These are phyloP conservation scores for Hibiscus syriacus DNA, from an alignment of 345 rosid species.

Conservation along the genomic window DNA sequence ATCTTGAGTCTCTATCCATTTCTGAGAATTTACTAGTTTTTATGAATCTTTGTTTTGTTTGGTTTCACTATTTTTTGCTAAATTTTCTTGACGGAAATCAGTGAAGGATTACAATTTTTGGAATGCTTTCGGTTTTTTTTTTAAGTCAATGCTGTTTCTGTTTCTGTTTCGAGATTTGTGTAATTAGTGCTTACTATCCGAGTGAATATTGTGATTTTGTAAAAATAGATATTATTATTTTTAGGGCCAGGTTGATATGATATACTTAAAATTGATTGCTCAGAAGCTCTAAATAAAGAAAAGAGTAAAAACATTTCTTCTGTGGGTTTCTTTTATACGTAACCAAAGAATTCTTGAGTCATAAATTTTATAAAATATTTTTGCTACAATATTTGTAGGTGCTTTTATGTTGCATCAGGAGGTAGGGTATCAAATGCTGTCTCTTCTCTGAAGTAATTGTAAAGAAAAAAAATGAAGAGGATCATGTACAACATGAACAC, in stretches of 20 bases:
- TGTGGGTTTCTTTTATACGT: neutral
- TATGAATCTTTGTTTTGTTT: neutral
- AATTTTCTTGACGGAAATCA: neutral
- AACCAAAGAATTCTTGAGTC: neutral
- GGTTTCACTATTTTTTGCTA: neutral
- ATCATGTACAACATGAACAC: neutral
- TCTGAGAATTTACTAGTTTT: neutral
- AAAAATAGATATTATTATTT: neutral
- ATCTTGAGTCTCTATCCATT: neutral
- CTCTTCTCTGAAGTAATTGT: constrained; percentile 1
- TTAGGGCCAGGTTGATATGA: neutral
- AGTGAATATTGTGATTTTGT: neutral
- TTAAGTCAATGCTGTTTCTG: neutral
- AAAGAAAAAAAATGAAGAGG: constrained; percentile 1
- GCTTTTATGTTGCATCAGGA: neutral
- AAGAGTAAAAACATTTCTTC: neutral
- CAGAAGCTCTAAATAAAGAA: neutral
- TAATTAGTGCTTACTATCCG: neutral
- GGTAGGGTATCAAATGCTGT: neutral
- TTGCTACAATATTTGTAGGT: neutral
- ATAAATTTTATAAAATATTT: neutral
- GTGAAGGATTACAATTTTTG: no score
- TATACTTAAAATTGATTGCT: neutral
- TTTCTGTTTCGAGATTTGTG: neutral
- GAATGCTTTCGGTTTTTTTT: no score